Percentiles rank a stretch among this genome's conserved stretches.
Conservation (phyloP, 768 basidiomycete genomes). For the Lactifluus subvellereus region DNA sequence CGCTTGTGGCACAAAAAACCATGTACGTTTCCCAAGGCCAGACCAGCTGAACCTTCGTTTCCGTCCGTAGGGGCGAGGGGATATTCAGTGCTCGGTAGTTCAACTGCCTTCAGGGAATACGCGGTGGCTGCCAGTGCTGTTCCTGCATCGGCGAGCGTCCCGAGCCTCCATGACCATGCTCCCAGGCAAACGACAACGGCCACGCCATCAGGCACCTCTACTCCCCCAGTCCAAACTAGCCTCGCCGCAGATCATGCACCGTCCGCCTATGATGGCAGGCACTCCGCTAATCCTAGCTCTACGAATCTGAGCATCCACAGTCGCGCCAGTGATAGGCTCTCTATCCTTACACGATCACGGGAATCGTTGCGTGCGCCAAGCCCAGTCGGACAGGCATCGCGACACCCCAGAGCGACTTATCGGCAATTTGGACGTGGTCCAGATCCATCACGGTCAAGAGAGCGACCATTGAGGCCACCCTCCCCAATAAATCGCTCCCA, state of each 20-base stretch:
- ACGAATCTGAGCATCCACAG: background rate
- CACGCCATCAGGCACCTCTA: background rate
- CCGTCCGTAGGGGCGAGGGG: background rate
- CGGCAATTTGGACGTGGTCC: constrained; percentile 11
- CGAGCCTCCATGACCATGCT: background rate
- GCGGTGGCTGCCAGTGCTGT: background rate
- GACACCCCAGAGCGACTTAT: background rate
- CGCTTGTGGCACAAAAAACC: background rate
- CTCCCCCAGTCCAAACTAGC: background rate
- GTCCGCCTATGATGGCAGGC: background rate
- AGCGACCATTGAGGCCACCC: background rate
- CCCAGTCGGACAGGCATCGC: background rate
- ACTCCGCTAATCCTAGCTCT: background rate
- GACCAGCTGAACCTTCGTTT: background rate
- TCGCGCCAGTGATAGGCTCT: constrained; percentile 4
- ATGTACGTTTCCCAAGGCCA: background rate
- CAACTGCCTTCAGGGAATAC: background rate
- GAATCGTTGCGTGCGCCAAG: background rate
- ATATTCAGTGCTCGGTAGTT: background rate
- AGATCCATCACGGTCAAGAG: background rate
- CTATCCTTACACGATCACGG: background rate
- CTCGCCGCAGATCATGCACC: background rate
- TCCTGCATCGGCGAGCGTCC: background rate
- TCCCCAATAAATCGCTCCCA: background rate
- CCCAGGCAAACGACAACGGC: background rate